These are phyloP conservation scores for Hymenoscyphus infarciens DNA, from an alignment of 2,329 filamentous ascomycete species.

Conservation along the genomic window DNA sequence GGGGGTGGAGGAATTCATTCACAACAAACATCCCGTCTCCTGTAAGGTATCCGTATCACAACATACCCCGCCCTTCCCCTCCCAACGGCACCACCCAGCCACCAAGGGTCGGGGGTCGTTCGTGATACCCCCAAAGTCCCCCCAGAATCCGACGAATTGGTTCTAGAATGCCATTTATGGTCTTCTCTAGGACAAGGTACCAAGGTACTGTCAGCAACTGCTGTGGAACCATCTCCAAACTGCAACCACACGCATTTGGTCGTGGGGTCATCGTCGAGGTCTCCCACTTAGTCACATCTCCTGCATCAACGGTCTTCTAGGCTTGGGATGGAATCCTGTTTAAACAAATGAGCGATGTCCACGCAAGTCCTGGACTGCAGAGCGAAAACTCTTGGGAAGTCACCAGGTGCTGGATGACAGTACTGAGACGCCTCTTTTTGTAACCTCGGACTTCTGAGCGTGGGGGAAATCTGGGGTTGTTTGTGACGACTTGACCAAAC, in stretches of 20 bases:
- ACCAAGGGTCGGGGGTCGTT: too few relatives aligned
- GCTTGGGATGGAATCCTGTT: not conserved
- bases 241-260: not conserved
- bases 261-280: not conserved
- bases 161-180: not conserved
- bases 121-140: not conserved
- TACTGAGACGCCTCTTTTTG: not conserved
- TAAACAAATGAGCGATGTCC: not conserved
- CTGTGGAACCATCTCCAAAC: not conserved
- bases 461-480: not conserved
- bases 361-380: not conserved
- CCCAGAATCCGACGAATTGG: not conserved
- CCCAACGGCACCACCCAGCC: too few relatives aligned
- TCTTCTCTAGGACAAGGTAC: not conserved
- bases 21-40: not conserved
- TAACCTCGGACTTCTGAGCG: not conserved
- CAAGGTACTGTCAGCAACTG: too few relatives aligned
- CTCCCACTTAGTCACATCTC: constrained; percentile 1
- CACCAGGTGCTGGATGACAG: not conserved
- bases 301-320: not conserved
- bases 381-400: not conserved
- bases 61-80: not conserved
- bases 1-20: not conserved
- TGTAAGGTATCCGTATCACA: too few relatives aligned
- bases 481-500: not conserved